Conservation (phyloP, 2,329 filamentous ascomycete species). For the Neoascochyta sp. region DNA sequence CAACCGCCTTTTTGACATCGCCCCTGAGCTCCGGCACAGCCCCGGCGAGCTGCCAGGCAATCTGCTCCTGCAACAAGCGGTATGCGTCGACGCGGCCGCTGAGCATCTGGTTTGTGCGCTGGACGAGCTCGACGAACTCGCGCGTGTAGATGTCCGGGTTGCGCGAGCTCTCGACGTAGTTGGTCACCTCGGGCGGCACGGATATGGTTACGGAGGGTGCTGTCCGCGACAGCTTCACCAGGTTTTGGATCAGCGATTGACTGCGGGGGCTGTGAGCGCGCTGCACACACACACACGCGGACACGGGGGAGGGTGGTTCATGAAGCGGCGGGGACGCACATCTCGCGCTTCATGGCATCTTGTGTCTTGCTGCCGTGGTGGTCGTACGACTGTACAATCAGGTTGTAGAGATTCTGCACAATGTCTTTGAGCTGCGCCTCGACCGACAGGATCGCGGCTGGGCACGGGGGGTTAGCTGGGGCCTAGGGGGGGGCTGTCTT, state of each 20-base stretch:
- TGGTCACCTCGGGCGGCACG: slow-evolving; percentile 59
- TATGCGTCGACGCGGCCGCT: slow-evolving; percentile 61
- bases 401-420: slow-evolving; percentile 59
- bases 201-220: slow-evolving; percentile 50
- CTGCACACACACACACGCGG: too few species aligned
- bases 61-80: slow-evolving; percentile 54
- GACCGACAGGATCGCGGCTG: slow-evolving; percentile 18
- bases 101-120: slow-evolving; percentile 59
- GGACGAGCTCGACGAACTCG: slow-evolving; percentile 62
- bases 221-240: slow-evolving; percentile 51
- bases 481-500: slow-evolving; percentile 1
- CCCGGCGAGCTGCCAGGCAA: slow-evolving; percentile 56
- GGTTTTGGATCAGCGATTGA: slow-evolving; percentile 52
- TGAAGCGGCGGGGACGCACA: too few species aligned
- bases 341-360: slow-evolving; percentile 55
- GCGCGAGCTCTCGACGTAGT: slow-evolving; percentile 59
- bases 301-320: too few species aligned
- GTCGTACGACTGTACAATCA: slow-evolving; percentile 57
- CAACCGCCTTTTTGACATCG: slow-evolving; percentile 52
- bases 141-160: slow-evolving; percentile 66
- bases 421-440: slow-evolving; percentile 57
- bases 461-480: slow-evolving; percentile 2
- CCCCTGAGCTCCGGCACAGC: slow-evolving; percentile 55
- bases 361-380: slow-evolving; percentile 57
- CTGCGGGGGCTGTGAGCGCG: slow-evolving; percentile 22